Evolutionary conservation across 371 early-diverging fungal genomes (phyloP), one percentile per base, ranked within the genome.

Genomic region (Mortierella polycephala): DNA sequence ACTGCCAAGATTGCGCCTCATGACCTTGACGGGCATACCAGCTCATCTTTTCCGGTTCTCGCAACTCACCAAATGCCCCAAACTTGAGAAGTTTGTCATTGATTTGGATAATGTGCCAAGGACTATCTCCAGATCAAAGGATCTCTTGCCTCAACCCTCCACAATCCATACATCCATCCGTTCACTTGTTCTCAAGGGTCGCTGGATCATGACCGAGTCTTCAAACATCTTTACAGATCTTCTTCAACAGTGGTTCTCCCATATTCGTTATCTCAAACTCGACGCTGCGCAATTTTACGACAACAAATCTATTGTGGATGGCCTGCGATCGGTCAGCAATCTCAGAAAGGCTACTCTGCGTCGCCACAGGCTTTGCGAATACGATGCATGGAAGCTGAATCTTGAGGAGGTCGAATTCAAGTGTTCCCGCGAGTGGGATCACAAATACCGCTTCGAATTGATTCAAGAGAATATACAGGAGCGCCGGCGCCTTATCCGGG

Each of bases 341-440:
- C 67, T 70, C 13, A 66, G 60, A 4, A 69, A 70, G 44, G 57
- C 55, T 21, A 40, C 20, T 6, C 8, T 75, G 37, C 55, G 53
- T 14, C 56, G 71, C 14, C 59, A 54, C 49, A 13, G 11, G 2
- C 20, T 75, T 2, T 66, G 57, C 10, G 9, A 62, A 10, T 75
- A 66, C 18, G 71, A 69, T n/a, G 67, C 67, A 2, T 70, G 75
- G 75, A 56, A 69, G 42, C 39, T 65, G 7, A 67, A 60, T 7
- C 58, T 75, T 30, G 71, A 64, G 12, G 55, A 37, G 8, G 52
- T 46, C 2, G 37, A 40, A 13, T 37, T 56, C 47, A 75, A 66
- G 62, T 45, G 54, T 37, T 46, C 59, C 12, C 53, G 55, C 6
- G 75, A 75, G 57, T 75, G 75, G 71, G 75, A 75, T 9, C 41